Percentiles rank a stretch among this genome's conserved stretches.
These are phyloP conservation scores for Leavenworthia alabamica DNA, from an alignment of 345 rosid species.

Conservation along the genomic window DNA sequence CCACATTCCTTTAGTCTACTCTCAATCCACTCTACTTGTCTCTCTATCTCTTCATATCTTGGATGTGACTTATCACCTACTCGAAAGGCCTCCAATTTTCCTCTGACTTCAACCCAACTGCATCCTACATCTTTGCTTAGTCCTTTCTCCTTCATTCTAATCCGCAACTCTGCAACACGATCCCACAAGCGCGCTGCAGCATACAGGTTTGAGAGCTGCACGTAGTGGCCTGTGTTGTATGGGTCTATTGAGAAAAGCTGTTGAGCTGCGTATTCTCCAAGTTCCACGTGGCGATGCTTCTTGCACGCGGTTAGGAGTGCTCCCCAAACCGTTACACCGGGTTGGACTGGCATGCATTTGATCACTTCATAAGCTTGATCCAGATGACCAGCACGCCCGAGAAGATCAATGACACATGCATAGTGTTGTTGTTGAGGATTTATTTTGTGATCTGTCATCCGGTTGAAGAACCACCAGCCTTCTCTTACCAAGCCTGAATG, in stretches of 20 bases:
- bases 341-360: constrained; percentile 53
- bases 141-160: constrained; percentile 56
- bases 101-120: constrained; percentile 52
- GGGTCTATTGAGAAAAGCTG: constrained; percentile 54
- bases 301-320: constrained; percentile 66
- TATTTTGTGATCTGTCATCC: constrained; percentile 46
- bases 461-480: constrained; percentile 60
- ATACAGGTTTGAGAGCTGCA: constrained; percentile 71
- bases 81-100: constrained; percentile 47
- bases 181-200: constrained; percentile 61
- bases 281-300: constrained; percentile 46
- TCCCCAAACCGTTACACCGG: constrained; percentile 59
- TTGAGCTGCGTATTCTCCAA: constrained; percentile 66
- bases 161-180: constrained; percentile 42
- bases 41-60: constrained; percentile 37
- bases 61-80: constrained; percentile 64
- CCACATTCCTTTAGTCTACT: constrained; percentile 52
- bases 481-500: constrained; percentile 62
- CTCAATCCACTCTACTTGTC: constrained; percentile 43
- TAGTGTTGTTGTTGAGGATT: constrained; percentile 63
- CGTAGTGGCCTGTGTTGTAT: constrained; percentile 53
- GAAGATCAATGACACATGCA: constrained; percentile 66
- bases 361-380: constrained; percentile 53
- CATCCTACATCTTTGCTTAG: constrained; percentile 52
- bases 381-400: constrained; percentile 57